Base-by-base conservation (phyloP, 176 grass and related monocot species). In the Aegilops umbellulata region DNA sequence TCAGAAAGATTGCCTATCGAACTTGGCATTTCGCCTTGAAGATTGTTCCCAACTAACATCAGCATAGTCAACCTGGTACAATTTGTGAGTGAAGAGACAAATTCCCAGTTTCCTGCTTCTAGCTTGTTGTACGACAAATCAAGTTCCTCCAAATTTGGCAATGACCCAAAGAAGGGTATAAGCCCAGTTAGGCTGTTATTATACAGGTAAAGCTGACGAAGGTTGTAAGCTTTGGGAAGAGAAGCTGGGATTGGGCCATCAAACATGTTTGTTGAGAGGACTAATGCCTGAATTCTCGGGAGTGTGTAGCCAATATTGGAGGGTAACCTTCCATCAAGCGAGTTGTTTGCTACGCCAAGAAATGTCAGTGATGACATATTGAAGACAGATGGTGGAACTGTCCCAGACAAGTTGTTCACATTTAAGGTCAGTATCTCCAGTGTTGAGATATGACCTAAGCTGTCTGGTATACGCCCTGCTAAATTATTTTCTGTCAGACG, bases 391-490 rank as follows among this genome's bases (percentile, higher is more conserved):
- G 17, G 25, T 4, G 90, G 90, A 30, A 88, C 68, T 66, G 9
- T 5, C 61, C 90, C 90, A 1, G 82, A 85, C 64, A 92, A 77
- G 5, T 63, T 8, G 34, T 91, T 91, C 3, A 14, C 0, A 4
- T n/a, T 47, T 13, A 88, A 49, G 6, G 69, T 3, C 24, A 91
- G 30, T 60, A 17, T 14, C 53, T 60, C 0, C 7, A 91, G 16
- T 35, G 13, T 19, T 22, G 44, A 19, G 51, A 81, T 60, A 12
- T 32, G 34, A 42, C 76, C 30, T 69, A 91, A 32, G 58, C 58
- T 81, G 29, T 88, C 77, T 9, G 90, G 90, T 16, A 92, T 89
- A 41, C 31, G 66, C n/a, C 90, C 90, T 8, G 74, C 23, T 51
- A 92, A 79, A 8, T 35, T 3, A 17, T 92, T 92, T 0, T 32